These are phyloP conservation scores for Coccomyxa subellipsoidea DNA, from an alignment of 163 green algal species.

Conservation along the genomic window DNA sequence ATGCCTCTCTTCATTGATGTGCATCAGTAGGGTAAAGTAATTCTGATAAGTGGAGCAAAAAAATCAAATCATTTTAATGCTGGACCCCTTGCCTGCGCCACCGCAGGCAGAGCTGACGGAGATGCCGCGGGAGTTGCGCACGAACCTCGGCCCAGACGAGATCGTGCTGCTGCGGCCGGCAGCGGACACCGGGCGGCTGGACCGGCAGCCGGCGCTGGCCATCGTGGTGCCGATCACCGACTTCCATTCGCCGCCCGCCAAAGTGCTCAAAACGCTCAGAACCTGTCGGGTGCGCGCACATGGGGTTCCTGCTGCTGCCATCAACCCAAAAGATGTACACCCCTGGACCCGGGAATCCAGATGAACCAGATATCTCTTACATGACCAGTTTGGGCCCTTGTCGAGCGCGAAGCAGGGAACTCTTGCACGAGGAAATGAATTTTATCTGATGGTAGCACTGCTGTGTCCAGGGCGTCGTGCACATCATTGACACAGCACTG, in stretches of 20 bases:
- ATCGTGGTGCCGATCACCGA: not conserved
- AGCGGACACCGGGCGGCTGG: not conserved
- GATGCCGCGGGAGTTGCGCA: not conserved
- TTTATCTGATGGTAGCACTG: too few relatives aligned
- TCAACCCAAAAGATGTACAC: too few relatives aligned
- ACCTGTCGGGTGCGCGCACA: not conserved
- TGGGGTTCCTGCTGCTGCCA: too few relatives aligned
- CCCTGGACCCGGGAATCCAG: too few relatives aligned
- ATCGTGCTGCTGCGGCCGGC: not conserved
- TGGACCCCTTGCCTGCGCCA: not conserved
- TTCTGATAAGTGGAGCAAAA: too few relatives aligned
- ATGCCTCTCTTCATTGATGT: too few relatives aligned
- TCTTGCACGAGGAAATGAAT: too few relatives aligned
- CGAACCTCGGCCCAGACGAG: not conserved
- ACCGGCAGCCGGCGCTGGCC: not conserved
- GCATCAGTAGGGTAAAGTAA: too few relatives aligned
- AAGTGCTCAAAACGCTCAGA: not conserved
- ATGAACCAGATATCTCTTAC: too few relatives aligned
- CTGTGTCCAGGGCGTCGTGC: not conserved
- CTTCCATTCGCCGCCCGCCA: not conserved
- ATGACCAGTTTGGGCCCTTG: too few relatives aligned
- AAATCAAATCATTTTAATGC: too few relatives aligned
- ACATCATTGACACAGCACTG: not conserved
- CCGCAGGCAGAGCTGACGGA: not conserved
- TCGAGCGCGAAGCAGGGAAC: too few relatives aligned